Percentiles rank a stretch among this genome's conserved stretches.
Evolutionary conservation across 805 yeast genomes (phyloP).

Genomic region (Clavispora phyllophila): DNA sequence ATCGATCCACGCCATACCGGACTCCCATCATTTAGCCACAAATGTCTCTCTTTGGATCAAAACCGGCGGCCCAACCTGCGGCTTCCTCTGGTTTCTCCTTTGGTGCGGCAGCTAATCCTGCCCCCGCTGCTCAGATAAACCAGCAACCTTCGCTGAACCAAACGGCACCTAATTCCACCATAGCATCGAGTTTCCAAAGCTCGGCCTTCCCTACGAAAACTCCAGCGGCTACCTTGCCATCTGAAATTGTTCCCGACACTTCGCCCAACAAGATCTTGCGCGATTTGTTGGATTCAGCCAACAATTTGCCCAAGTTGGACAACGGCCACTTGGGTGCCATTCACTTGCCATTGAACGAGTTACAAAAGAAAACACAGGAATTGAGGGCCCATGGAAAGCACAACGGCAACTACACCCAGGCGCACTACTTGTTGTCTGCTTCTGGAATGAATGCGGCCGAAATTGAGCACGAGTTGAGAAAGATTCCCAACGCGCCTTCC

Average conservation of each 20-base stretch:
- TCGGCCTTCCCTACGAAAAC: slow-evolving; percentile 1
- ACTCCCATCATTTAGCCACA: not conserved
- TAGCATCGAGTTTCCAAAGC: not conserved
- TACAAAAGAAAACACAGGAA: slow-evolving; percentile 60
- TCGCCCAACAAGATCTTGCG: slow-evolving; percentile 36
- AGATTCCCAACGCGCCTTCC: slow-evolving; percentile 13
- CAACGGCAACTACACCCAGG: slow-evolving; percentile 50
- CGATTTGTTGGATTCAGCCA: slow-evolving; percentile 74
- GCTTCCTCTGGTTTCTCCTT: slow-evolving; percentile 3
- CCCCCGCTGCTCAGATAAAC: not conserved
- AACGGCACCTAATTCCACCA: not conserved
- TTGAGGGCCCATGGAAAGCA: slow-evolving; percentile 42
- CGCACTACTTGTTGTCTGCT: slow-evolving; percentile 84
- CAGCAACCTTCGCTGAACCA: not conserved
- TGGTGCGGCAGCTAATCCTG: slow-evolving; percentile 1
- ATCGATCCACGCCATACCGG: not conserved
- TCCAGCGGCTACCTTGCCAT: slow-evolving; percentile 4
- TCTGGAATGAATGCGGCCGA: slow-evolving; percentile 86
- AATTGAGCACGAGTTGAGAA: slow-evolving; percentile 55
- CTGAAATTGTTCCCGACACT: slow-evolving; percentile 10
- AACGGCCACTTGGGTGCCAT: slow-evolving; percentile 70
- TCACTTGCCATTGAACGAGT: slow-evolving; percentile 74
- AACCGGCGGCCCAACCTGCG: slow-evolving; percentile 4
- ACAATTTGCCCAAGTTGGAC: slow-evolving; percentile 60
- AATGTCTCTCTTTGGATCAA: slow-evolving; percentile 11